phyloP scores from a whole-genome alignment of 345 rosid species.

The Eutrema japonicum region DNA sequence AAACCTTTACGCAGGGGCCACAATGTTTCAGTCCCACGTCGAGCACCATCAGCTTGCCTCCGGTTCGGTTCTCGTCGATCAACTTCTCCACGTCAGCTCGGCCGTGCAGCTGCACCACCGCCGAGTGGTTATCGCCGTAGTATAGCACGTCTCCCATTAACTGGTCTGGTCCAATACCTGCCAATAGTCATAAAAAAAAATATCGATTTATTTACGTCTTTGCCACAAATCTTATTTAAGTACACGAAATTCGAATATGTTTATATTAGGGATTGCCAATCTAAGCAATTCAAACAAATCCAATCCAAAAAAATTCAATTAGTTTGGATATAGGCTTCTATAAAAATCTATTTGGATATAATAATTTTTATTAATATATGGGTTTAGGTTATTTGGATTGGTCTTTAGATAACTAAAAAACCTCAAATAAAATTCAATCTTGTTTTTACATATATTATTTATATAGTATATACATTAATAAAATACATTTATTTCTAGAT shows the following conservation, averaged over 20 bases:
- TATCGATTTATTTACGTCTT: constrained; percentile 1
- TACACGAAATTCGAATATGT: background rate
- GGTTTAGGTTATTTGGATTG: too few species aligned
- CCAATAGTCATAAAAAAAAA: background rate
- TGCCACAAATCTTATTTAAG: background rate
- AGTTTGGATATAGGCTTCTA: too few species aligned
- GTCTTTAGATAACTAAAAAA: too few species aligned
- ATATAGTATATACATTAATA: too few species aligned
- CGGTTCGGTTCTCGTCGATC: constrained; percentile 67
- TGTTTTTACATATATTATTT: too few species aligned
- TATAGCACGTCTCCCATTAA: constrained; percentile 87
- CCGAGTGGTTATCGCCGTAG: constrained; percentile 90
- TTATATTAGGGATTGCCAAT: too few species aligned
- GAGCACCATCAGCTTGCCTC: constrained; percentile 74
- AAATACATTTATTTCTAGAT: too few species aligned
- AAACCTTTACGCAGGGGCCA: constrained; percentile 96
- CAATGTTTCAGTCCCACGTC: constrained; percentile 92
- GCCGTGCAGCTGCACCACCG: constrained; percentile 74
- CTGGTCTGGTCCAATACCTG: constrained; percentile 78
- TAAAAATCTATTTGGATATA: too few species aligned
- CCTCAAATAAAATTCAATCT: too few species aligned
- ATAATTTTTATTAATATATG: too few species aligned
- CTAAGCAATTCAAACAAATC: too few species aligned
- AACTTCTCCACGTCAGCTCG: constrained; percentile 77
- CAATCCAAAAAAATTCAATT: too few species aligned